phyloP scores from a whole-genome alignment of 805 yeast genomes.

The Blastobotrys robertii region DNA sequence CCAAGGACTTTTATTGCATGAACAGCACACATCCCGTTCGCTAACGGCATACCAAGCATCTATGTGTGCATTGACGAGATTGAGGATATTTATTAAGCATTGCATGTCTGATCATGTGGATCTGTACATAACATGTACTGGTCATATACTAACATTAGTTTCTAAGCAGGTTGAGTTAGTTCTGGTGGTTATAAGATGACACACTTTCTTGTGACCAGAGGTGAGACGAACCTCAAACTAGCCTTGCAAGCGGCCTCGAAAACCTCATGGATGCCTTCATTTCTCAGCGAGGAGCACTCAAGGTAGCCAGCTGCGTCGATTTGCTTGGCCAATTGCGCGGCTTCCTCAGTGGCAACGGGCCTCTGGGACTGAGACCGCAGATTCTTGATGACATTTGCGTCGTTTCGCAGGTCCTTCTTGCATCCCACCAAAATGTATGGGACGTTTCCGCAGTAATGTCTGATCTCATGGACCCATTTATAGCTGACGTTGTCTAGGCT shows the following conservation, averaged over 20 bases:
- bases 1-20: too few relatives aligned
- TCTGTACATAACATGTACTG: too few relatives aligned
- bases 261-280: slow-evolving; percentile 87
- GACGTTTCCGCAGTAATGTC: slow-evolving; percentile 64
- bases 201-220: slow-evolving; percentile 1
- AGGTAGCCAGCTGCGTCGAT: slow-evolving; percentile 75
- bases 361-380: slow-evolving; percentile 37
- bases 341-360: slow-evolving; percentile 37
- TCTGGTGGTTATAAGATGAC: slow-evolving; percentile 1
- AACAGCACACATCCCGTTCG: too few relatives aligned
- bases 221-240: slow-evolving; percentile 28
- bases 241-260: slow-evolving; percentile 83
- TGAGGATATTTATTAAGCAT: neutral
- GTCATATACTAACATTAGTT: too few relatives aligned
- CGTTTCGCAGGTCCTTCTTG: slow-evolving; percentile 62
- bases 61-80: too few relatives aligned
- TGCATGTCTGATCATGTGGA: neutral
- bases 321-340: slow-evolving; percentile 56
- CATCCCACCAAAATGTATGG: slow-evolving; percentile 73
- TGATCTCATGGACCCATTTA: slow-evolving; percentile 81
- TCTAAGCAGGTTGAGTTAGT: neutral
- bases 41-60: too few relatives aligned
- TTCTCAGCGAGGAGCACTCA: slow-evolving; percentile 83
- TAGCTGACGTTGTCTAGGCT: slow-evolving; percentile 68
- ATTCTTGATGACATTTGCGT: slow-evolving; percentile 8